Percentiles rank a stretch among this genome's conserved stretches.
Conservation (phyloP, 2,329 filamentous ascomycete genomes). For the Pseudomassariella vexata region DNA sequence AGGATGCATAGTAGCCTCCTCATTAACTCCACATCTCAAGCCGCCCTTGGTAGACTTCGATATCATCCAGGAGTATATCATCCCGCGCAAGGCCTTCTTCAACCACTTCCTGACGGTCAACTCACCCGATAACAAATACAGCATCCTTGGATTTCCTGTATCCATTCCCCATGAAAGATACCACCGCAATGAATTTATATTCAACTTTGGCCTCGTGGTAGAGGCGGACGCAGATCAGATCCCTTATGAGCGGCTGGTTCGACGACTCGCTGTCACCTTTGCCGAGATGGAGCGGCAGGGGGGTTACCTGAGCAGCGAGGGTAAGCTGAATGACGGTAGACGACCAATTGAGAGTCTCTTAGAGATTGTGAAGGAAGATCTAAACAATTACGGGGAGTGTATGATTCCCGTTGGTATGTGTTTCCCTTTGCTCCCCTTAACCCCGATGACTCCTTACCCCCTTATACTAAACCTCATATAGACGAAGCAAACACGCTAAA, state of each 20-base stretch:
- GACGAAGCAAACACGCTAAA: conserved; percentile 93
- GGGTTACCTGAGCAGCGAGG: conserved; percentile 61
- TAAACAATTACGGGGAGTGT: conserved; percentile 97
- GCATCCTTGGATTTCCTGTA: conserved; percentile 82
- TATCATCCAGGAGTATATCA: conserved; percentile 84
- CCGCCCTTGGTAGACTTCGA: conserved; percentile 77
- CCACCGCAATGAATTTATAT: conserved; percentile 92
- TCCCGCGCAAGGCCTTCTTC: conserved; percentile 91
- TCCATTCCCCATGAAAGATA: conserved; percentile 80
- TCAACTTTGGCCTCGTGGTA: conserved; percentile 90
- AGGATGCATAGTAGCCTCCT: conserved; percentile 51
- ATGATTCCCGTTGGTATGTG: conserved; percentile 88
- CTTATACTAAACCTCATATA: conserved; percentile 24
- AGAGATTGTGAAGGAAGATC: conserved; percentile 74
- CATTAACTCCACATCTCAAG: conserved; percentile 33
- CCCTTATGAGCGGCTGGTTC: conserved; percentile 78
- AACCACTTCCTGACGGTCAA: conserved; percentile 82
- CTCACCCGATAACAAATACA: conserved; percentile 63
- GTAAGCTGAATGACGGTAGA: conserved; percentile 43
- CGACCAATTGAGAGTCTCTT: conserved; percentile 77
- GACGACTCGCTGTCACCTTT: conserved; percentile 79
- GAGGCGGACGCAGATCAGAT: conserved; percentile 61
- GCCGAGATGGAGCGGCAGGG: conserved; percentile 88
- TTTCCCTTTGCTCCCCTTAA: not conserved
- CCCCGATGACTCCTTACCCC: not conserved